Percentiles rank a stretch among this genome's conserved stretches.
Conservation (phyloP, 2,329 filamentous ascomycete genomes). For the Aspergillus versicolor region DNA sequence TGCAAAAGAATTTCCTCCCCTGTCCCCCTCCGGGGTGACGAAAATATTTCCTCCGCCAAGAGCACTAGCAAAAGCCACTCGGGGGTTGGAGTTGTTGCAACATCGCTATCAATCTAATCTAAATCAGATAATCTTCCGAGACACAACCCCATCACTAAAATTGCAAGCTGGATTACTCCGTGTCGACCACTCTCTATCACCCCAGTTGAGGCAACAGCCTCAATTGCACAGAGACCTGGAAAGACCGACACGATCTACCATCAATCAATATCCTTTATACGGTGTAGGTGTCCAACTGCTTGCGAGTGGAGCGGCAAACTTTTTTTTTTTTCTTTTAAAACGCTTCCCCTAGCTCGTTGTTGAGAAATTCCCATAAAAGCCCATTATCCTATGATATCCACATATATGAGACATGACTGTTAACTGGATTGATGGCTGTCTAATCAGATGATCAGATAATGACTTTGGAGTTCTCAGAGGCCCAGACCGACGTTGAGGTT, state of each 20-base stretch:
- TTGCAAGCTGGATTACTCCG: background rate
- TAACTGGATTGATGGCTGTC: background rate
- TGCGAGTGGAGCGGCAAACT: background rate
- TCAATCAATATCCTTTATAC: too few relatives aligned
- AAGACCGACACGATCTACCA: too few relatives aligned
- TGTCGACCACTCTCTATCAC: background rate
- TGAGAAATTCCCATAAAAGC: background rate
- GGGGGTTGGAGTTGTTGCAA: background rate
- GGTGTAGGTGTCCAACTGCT: too few relatives aligned
- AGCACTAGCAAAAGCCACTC: background rate
- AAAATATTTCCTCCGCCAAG: background rate
- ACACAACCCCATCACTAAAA: background rate
- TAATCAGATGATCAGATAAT: constrained; percentile 9
- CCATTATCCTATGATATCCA: background rate
- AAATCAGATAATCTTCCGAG: constrained; percentile 11
- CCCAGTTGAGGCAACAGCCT: background rate
- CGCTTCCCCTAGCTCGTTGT: background rate
- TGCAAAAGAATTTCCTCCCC: background rate
- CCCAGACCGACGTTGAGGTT: background rate
- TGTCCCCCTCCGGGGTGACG: background rate
- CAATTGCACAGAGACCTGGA: too few relatives aligned
- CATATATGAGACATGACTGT: background rate
- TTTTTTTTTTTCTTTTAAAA: background rate
- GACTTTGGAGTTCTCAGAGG: background rate
- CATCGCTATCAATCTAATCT: constrained; percentile 20